A percentile compares a stretch with the other conserved stretches of the same genome.
Conservation (phyloP, 768 basidiomycete genomes). For the Lentinus tigrinus region DNA sequence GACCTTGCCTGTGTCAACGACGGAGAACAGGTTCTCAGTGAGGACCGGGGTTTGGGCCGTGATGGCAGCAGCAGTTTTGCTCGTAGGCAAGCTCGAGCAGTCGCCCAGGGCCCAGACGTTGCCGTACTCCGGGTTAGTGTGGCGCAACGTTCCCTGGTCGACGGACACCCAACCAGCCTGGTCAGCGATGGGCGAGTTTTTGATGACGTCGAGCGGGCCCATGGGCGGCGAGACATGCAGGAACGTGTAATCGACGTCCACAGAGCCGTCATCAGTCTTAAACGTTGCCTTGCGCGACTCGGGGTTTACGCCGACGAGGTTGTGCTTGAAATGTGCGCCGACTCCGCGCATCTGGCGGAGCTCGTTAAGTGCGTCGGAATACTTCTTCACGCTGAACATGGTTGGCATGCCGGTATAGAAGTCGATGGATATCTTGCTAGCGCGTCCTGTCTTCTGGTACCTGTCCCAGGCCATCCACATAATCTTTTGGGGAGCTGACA, state of each 20-base stretch:
- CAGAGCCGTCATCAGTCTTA: constrained; percentile 68
- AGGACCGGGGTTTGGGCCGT: constrained; percentile 89
- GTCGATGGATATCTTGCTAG: constrained; percentile 58
- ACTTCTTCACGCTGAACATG: constrained; percentile 98
- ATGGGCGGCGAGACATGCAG: constrained; percentile 90
- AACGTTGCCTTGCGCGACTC: constrained; percentile 81
- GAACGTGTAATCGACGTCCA: constrained; percentile 75
- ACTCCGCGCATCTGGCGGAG: constrained; percentile 79
- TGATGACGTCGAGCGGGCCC: constrained; percentile 84
- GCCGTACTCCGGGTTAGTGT: constrained; percentile 71
- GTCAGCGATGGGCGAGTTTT: constrained; percentile 75
- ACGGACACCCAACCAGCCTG: constrained; percentile 89
- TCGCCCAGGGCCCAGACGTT: constrained; percentile 95
- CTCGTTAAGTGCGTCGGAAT: constrained; percentile 80
- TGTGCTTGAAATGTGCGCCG: constrained; percentile 78
- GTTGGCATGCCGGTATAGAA: constrained; percentile 91
- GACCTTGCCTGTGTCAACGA: constrained; percentile 71
- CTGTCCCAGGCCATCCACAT: constrained; percentile 98
- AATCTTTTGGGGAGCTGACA: constrained; percentile 81
- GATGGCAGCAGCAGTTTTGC: constrained; percentile 95
- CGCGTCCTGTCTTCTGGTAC: constrained; percentile 59
- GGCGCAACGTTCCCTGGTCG: constrained; percentile 75
- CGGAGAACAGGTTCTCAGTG: constrained; percentile 80
- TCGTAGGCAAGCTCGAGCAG: constrained; percentile 87
- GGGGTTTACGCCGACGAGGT: constrained; percentile 74